phyloP scores from a whole-genome alignment of 2,329 filamentous ascomycete genomes.

The Pleoardoris graminearum region DNA sequence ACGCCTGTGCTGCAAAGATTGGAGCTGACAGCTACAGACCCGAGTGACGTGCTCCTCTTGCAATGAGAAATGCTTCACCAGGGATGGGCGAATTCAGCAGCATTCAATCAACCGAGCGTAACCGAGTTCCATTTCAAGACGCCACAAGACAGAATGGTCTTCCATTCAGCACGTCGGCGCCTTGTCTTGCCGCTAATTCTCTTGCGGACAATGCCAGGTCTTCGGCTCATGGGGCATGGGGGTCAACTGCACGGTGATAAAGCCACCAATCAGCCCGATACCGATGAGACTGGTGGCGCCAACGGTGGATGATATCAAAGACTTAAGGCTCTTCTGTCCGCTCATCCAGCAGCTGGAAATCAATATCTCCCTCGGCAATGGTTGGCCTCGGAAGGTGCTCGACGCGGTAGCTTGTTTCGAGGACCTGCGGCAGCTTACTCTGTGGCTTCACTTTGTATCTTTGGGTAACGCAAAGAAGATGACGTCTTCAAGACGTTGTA shows the following conservation, averaged over 20 bases:
- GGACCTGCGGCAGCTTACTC: neutral
- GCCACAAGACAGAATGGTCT: neutral
- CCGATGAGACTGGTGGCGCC: neutral
- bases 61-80: neutral
- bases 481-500: neutral
- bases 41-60: neutral
- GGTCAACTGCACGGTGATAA: neutral
- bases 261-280: neutral
- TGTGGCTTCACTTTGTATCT: neutral
- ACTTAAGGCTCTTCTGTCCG: neutral
- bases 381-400: neutral
- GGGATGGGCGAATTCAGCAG: too few species aligned
- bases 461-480: neutral
- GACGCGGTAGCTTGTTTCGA: neutral
- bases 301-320: neutral
- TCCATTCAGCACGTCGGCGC: neutral
- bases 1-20: neutral
- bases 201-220: neutral
- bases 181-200: neutral
- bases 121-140: neutral
- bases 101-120: neutral
- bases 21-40: neutral
- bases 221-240: neutral
- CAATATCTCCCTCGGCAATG: neutral
- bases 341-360: neutral